Evolutionary conservation across 2,329 filamentous ascomycete genomes (phyloP).

Genomic region (Ceratocystis variospora): DNA sequence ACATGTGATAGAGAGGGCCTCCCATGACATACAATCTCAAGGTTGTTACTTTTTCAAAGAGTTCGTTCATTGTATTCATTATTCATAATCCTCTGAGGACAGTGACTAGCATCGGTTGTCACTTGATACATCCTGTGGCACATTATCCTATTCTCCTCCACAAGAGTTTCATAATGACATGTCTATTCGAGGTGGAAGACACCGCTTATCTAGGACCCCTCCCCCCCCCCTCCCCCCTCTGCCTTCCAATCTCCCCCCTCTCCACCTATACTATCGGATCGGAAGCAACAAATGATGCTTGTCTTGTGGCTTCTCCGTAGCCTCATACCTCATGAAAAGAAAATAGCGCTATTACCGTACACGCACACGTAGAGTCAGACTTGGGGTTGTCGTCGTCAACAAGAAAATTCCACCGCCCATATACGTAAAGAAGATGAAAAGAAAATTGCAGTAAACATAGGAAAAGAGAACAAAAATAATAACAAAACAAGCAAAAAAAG

Average conservation of each 20-base stretch:
- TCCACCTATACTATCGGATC: neutral
- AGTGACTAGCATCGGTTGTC: neutral
- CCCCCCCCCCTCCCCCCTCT: neutral
- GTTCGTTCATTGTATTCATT: neutral
- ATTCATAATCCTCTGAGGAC: neutral
- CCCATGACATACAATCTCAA: neutral
- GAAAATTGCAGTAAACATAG: conserved; percentile 20
- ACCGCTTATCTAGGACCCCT: neutral
- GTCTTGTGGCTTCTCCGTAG: neutral
- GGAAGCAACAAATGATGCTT: neutral
- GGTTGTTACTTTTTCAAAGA: neutral
- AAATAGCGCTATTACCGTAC: conserved; percentile 6
- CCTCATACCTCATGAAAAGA: conserved; percentile 3
- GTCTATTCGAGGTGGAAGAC: neutral
- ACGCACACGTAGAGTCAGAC: neutral
- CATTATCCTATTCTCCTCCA: neutral
- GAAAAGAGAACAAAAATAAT: conserved; percentile 8
- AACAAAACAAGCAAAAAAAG: conserved; percentile 13
- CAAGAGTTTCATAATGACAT: neutral
- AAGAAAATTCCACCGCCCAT: conserved; percentile 12
- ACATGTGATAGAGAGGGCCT: no score
- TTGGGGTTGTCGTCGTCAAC: neutral
- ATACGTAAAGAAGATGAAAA: conserved; percentile 17
- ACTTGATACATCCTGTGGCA: neutral
- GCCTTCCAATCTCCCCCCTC: neutral